Conservation (phyloP, 2,329 filamentous ascomycete genomes). For the Hypoxylon sp. region DNA sequence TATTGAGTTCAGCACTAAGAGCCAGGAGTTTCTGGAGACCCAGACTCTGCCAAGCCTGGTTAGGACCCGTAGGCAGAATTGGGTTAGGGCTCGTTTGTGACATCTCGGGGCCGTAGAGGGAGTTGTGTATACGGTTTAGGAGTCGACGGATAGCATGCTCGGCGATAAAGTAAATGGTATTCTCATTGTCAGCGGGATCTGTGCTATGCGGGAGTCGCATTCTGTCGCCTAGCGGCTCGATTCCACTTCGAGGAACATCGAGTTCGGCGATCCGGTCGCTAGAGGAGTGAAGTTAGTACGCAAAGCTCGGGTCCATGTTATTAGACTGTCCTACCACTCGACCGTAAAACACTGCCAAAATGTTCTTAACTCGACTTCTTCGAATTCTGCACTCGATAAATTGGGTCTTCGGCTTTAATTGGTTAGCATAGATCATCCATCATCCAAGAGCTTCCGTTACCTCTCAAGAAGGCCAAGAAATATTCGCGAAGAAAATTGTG, state of each 20-base stretch:
- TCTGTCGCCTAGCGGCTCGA: slow-evolving; percentile 57
- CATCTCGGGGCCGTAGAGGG: slow-evolving; percentile 57
- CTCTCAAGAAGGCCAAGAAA: slow-evolving; percentile 54
- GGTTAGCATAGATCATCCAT: slow-evolving; percentile 18
- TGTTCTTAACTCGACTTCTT: slow-evolving; percentile 68
- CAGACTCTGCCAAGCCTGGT: slow-evolving; percentile 49
- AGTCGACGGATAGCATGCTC: slow-evolving; percentile 61
- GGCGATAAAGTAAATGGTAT: slow-evolving; percentile 59
- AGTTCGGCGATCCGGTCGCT: slow-evolving; percentile 81
- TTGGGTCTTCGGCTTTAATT: slow-evolving; percentile 41
- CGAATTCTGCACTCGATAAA: slow-evolving; percentile 45
- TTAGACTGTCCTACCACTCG: slow-evolving; percentile 70
- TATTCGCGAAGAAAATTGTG: slow-evolving; percentile 53
- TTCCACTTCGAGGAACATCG: slow-evolving; percentile 56
- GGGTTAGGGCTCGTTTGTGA: slow-evolving; percentile 44
- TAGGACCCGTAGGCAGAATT: slow-evolving; percentile 43
- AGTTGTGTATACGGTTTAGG: slow-evolving; percentile 60
- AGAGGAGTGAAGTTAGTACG: slow-evolving; percentile 34
- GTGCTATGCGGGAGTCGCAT: slow-evolving; percentile 56
- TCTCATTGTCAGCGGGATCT: slow-evolving; percentile 54
- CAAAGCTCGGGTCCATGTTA: not conserved
- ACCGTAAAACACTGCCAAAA: slow-evolving; percentile 82
- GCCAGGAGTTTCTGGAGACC: slow-evolving; percentile 52
- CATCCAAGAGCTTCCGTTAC: slow-evolving; percentile 43
- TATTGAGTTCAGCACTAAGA: slow-evolving; percentile 57